Percentiles rank a stretch among this genome's conserved stretches.
phyloP scores from a whole-genome alignment of 768 basidiomycete genomes.

The Tylopilus sp. region DNA sequence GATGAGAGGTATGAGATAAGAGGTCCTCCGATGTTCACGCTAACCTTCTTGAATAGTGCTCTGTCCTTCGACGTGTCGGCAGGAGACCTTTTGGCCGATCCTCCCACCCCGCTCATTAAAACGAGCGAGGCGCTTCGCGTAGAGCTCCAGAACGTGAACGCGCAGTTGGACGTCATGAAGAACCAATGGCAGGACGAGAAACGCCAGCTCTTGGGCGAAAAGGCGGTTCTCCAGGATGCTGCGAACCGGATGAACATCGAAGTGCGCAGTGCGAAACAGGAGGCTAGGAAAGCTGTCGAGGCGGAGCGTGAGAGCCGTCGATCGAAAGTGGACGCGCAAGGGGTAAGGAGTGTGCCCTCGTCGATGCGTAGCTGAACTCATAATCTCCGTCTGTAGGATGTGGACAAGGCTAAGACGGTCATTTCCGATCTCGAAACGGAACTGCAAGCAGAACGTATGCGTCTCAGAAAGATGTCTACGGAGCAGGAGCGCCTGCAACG shows the following conservation, averaged over 20 bases:
- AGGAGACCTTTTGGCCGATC: conserved; percentile 48
- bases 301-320: conserved; percentile 48
- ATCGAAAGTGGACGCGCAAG: conserved; percentile 50
- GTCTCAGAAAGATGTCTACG: conserved; percentile 55
- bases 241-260: conserved; percentile 63
- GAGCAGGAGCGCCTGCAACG: conserved; percentile 63
- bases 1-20: conserved; percentile 58
- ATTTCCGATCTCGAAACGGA: conserved; percentile 70
- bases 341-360: conserved; percentile 37
- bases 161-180: conserved; percentile 61
- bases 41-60: conserved; percentile 38
- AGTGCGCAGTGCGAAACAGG: conserved; percentile 55
- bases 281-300: conserved; percentile 51
- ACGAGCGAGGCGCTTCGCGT: conserved; percentile 61
- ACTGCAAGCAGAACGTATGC: conserved; percentile 66
- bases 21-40: background rate
- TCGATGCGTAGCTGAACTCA: conserved; percentile 1
- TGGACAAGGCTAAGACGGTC: conserved; percentile 60
- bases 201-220: conserved; percentile 61
- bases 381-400: conserved; percentile 46
- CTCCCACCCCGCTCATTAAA: conserved; percentile 65
- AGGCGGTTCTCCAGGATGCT: conserved; percentile 67
- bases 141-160: conserved; percentile 60
- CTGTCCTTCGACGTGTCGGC: conserved; percentile 44
- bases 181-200: conserved; percentile 70